Evolutionary conservation across 352 stramenopile species (phyloP).

Genomic region (Halophytophthora polymorphica): DNA sequence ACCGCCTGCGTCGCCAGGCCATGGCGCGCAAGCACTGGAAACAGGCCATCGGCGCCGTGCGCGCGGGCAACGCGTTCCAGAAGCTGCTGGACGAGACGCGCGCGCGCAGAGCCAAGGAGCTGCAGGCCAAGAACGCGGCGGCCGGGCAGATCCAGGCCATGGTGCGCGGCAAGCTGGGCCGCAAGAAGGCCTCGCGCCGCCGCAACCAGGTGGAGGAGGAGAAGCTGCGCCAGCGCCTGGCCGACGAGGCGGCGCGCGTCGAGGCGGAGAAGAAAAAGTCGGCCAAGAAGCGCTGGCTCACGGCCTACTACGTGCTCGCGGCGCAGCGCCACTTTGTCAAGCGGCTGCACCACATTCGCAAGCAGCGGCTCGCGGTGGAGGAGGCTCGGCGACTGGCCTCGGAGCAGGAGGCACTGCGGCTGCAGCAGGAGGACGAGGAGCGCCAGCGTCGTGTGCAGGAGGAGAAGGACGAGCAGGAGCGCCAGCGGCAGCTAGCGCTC

Average conservation of each 20-base stretch:
- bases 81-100: conserved; percentile 51
- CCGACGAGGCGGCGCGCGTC: conserved; percentile 63
- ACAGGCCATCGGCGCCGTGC: conserved; percentile 57
- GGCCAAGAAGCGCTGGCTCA: conserved; percentile 77
- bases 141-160: conserved; percentile 79
- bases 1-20: conserved; percentile 58
- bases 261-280: conserved; percentile 70
- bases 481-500: conserved; percentile 52
- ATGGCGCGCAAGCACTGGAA: conserved; percentile 72
- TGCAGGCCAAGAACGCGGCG: conserved; percentile 44
- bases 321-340: conserved; percentile 80
- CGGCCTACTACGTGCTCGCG: conserved; percentile 59
- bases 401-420: conserved; percentile 57
- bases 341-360: conserved; percentile 79
- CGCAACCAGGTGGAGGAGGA: conserved; percentile 68
- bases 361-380: conserved; percentile 72
- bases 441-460: conserved; percentile 51
- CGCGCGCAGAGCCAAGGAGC: conserved; percentile 38
- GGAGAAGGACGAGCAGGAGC: conserved; percentile 63
- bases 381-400: conserved; percentile 69
- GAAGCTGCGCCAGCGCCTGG: conserved; percentile 74
- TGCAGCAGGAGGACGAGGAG: conserved; percentile 72
- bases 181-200: conserved; percentile 66
- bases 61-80: conserved; percentile 69
- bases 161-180: conserved; percentile 77